Conservation (phyloP, 352 stramenopile genomes). For the Globisporangium perplexum region DNA sequence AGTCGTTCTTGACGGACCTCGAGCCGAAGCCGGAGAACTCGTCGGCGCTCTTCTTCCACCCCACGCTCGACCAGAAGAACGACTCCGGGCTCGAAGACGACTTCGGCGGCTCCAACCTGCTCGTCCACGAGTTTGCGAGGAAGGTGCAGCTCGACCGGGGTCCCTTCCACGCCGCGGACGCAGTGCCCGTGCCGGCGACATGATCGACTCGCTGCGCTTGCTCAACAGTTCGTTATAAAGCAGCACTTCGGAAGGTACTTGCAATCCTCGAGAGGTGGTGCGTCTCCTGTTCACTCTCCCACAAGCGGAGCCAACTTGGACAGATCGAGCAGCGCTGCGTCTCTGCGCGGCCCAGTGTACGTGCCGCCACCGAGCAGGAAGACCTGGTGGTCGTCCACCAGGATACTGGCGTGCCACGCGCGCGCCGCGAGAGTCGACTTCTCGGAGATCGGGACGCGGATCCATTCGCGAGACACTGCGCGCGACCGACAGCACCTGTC, state of each 20-base stretch:
- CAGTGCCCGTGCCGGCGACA: slow-evolving; percentile 5
- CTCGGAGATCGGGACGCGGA: slow-evolving; percentile 30
- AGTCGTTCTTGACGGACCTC: slow-evolving; percentile 50
- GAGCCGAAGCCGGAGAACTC: slow-evolving; percentile 51
- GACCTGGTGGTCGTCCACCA: slow-evolving; percentile 24
- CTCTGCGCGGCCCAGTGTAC: slow-evolving; percentile 45
- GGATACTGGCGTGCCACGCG: slow-evolving; percentile 64
- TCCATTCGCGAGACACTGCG: slow-evolving; percentile 30
- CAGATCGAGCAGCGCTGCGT: slow-evolving; percentile 47
- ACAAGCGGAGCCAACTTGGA: slow-evolving; percentile 21
- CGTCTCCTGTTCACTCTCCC: neutral
- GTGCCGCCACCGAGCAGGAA: slow-evolving; percentile 59
- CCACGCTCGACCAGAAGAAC: slow-evolving; percentile 44
- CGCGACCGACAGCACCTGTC: neutral
- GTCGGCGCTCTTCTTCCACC: slow-evolving; percentile 52
- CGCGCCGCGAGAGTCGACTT: slow-evolving; percentile 27
- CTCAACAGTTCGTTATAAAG: neutral
- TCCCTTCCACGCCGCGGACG: slow-evolving; percentile 6
- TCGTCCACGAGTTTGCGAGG: slow-evolving; percentile 45
- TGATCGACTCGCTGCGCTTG: neutral
- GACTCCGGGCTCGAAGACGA: slow-evolving; percentile 53
- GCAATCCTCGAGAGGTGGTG: too few relatives aligned
- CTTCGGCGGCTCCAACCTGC: slow-evolving; percentile 35
- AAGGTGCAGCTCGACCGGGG: slow-evolving; percentile 24
- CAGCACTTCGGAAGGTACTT: too few relatives aligned